Percentiles rank a stretch among this genome's conserved stretches.
Evolutionary conservation across 805 yeast species (phyloP).

Genomic region (Wickerhamomyces sydowiorum): DNA sequence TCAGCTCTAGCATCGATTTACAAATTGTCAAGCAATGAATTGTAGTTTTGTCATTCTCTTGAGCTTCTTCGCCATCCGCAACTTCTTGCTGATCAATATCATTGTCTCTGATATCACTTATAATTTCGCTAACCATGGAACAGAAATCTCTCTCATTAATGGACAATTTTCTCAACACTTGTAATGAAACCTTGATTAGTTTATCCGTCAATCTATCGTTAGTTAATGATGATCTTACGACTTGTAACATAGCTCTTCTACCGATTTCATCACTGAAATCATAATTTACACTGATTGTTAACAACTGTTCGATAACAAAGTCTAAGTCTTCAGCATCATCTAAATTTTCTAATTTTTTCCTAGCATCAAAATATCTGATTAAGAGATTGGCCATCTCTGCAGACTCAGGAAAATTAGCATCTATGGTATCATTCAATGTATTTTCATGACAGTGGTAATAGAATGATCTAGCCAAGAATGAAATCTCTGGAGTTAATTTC

Average conservation of each 20-base stretch:
- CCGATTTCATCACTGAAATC: conserved; percentile 92
- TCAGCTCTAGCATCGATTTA: conserved; percentile 61
- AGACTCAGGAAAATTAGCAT: conserved; percentile 73
- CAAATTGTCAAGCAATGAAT: conserved; percentile 64
- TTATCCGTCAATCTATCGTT: conserved; percentile 50
- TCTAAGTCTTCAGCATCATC: conserved; percentile 55
- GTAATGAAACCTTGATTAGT: conserved; percentile 49
- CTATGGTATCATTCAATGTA: conserved; percentile 48
- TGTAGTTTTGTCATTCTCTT: conserved; percentile 35
- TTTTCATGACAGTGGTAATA: conserved; percentile 58
- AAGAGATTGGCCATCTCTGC: conserved; percentile 59
- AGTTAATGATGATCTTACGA: conserved; percentile 53
- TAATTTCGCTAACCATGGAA: conserved; percentile 77
- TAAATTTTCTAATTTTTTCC: conserved; percentile 25
- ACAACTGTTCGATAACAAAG: conserved; percentile 68
- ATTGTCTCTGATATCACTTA: conserved; percentile 77
- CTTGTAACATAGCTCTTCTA: conserved; percentile 64
- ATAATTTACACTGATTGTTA: conserved; percentile 59
- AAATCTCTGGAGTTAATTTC: conserved; percentile 64
- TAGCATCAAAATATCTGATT: conserved; percentile 46
- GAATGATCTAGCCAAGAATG: conserved; percentile 65
- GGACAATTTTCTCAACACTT: conserved; percentile 64
- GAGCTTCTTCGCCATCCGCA: conserved; percentile 21
- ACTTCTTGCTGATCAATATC: conserved; percentile 17
- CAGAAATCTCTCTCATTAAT: conserved; percentile 80